Base-by-base conservation (phyloP, 495 filamentous ascomycete genomes). In the Bacidia gigantensis region DNA sequence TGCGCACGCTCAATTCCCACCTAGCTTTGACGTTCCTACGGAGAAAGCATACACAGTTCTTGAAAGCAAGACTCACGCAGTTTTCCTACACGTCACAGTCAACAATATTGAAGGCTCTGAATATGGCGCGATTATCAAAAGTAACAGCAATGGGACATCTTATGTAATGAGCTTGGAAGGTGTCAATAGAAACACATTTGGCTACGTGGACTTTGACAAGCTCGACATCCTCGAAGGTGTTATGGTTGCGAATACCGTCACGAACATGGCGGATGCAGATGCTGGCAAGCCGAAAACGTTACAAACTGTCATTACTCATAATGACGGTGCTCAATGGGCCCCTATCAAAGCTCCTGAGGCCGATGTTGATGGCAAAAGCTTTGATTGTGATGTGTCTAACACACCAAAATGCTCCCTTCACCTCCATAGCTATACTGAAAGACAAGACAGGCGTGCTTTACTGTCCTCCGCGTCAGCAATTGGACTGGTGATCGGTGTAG, bases 201-300 rank as follows among this genome's bases (percentile, higher is more conserved):
- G 83, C 40, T 95, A 82, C 62, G 88, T 92, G 38, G 92, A 99
- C 64, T 99, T 95, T 62, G 92, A 99, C 63, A 94, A 94, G 71
- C 87, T 94, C 77, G 77, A 82, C 23, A 86, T 85, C 3, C 73
- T 97, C 26, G 89, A 97, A 63, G 92, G 92, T 25, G 87, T 97
- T 48, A 80, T 83, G 20, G 61, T 96, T 38, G 85, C 84, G 45
- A 99, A 97, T 58, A 73, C 85, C 14, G 87, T 99, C 17, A 72
- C 72, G 22, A 97, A 97, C 62, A 51, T 65, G n/a, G 65, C 78
- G 11, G 73, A 75, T 12, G 71, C 78, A 2, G 74, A 65, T n/a
- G 73, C 76, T 42, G 81, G 79, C 22, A 72, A 75, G 26, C 65
- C 71, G 40, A 97, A 99, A 74, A 85, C 81, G 62, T 71, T 95